Percentiles rank a stretch among this genome's conserved stretches.
phyloP scores from a whole-genome alignment of 225 moss, liverwort and hornwort species.

The Straminergon stramineum region DNA sequence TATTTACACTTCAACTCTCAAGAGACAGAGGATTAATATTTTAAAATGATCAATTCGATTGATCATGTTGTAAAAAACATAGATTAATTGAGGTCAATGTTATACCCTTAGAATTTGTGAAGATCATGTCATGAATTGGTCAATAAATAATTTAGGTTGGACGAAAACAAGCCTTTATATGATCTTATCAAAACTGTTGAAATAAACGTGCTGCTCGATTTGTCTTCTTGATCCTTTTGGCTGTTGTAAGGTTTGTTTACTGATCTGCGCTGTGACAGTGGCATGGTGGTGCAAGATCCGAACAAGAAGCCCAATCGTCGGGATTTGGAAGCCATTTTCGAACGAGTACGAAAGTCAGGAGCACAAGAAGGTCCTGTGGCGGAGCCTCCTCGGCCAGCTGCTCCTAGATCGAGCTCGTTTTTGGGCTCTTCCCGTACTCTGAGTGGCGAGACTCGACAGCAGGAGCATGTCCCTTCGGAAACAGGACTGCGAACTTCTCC shows the following conservation, averaged over 20 bases:
- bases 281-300: slow-evolving; percentile 98
- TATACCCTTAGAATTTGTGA: neutral
- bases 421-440: slow-evolving; percentile 54
- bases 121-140: neutral
- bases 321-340: slow-evolving; percentile 76
- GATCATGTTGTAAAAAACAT: neutral
- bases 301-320: slow-evolving; percentile 40
- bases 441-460: slow-evolving; percentile 36
- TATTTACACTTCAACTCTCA: neutral
- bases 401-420: slow-evolving; percentile 23
- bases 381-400: slow-evolving; percentile 42
- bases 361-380: slow-evolving; percentile 55
- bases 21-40: neutral
- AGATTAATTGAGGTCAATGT: no score
- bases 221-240: neutral
- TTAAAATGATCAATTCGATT: neutral
- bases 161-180: neutral
- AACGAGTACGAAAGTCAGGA: slow-evolving; percentile 52
- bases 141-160: no score
- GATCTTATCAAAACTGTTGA: neutral
- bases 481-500: slow-evolving; percentile 5
- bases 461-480: slow-evolving; percentile 22
- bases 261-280: slow-evolving; percentile 37
- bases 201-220: neutral
- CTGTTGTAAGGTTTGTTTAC: neutral